Evolutionary conservation across 176 grass and related monocot species (phyloP), one percentile per base, ranked within the genome.

Genomic region (Pontederia crassipes): DNA sequence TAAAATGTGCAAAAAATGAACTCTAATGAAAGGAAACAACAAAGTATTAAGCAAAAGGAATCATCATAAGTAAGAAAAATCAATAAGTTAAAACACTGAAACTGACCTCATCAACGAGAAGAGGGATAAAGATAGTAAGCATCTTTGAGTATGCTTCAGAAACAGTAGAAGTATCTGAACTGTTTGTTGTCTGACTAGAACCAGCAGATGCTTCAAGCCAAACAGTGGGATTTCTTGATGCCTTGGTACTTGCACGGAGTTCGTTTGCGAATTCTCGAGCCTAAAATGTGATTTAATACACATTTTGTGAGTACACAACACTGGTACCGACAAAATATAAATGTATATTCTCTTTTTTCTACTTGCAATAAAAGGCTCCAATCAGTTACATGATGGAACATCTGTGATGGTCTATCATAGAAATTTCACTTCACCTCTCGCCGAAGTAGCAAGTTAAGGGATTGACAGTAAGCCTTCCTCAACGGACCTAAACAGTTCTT

Each of bases 1-100:
- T 98, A 77, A 98, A 98, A 92, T 98, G 93, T 74, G 93, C 93
- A 88, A 98, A 98, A 72, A 98, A 98, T 18, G 93, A 98, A 78
- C 93, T 98, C 87, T 98, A 72, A 24, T 70, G 16, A 28, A 68
- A 77, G 50, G 64, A 58, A 17, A 66, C 50, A 61, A 69, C 48
- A 74, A 29, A 59, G 58, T 45, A 52, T 76, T 56, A 12, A 65
- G 56, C 35, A 66, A 61, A 10, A 17, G 68, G 11, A 45, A 20
- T 14, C 70, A 65, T 59, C 10, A 55, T 60, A 61, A 57, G 28
- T 59, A 49, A 10, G 8, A 65, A 40, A 65, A 28, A 26, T 64
- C 2, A 40, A 10, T 12, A 47, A 32, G 26, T 45, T 60, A 64
- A 59, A 60, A 51, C 60, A 55, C 45, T 50, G 71, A 97, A 87